A percentile compares a stretch with the other conserved stretches of the same genome.
Evolutionary conservation across 139 green algal genomes (phyloP).

Genomic region (Gonium pectorale): DNA sequence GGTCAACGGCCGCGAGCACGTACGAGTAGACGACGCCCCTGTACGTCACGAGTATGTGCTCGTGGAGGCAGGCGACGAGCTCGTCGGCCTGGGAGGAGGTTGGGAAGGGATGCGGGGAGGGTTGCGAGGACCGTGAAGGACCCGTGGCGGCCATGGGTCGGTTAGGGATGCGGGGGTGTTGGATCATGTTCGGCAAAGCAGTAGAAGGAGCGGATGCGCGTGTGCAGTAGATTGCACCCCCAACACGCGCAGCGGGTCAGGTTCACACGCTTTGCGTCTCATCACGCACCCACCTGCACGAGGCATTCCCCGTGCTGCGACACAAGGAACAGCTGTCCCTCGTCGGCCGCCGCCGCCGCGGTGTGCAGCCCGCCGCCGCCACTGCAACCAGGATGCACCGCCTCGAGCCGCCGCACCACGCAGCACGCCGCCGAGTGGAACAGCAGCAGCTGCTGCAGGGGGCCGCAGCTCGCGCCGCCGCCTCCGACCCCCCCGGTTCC

Average conservation of each 20-base stretch:
- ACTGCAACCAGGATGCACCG: background rate
- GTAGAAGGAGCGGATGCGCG: too few species aligned
- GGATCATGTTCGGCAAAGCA: too few species aligned
- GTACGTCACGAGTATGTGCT: constrained; percentile 19
- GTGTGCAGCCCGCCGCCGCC: too few species aligned
- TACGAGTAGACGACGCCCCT: background rate
- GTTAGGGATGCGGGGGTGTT: too few species aligned
- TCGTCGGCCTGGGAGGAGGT: constrained; percentile 13
- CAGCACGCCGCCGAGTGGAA: constrained; percentile 23
- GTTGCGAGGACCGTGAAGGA: too few species aligned
- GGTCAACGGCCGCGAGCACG: constrained; percentile 27
- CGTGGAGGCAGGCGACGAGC: constrained; percentile 13
- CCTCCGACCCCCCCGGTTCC: too few species aligned
- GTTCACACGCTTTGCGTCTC: background rate
- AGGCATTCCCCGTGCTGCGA: constrained; percentile 22
- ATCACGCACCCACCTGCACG: background rate
- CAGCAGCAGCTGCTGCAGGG: background rate
- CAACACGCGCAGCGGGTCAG: too few species aligned
- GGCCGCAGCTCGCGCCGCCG: background rate
- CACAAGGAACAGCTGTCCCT: background rate
- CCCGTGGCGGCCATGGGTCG: too few species aligned
- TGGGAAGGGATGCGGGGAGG: too few species aligned
- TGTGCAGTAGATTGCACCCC: too few species aligned
- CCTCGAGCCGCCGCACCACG: constrained; percentile 34
- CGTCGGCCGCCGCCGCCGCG: background rate